Evolutionary conservation across 192 early-diverging fungal genomes (phyloP).

Genomic region (Coemansia sp.): DNA sequence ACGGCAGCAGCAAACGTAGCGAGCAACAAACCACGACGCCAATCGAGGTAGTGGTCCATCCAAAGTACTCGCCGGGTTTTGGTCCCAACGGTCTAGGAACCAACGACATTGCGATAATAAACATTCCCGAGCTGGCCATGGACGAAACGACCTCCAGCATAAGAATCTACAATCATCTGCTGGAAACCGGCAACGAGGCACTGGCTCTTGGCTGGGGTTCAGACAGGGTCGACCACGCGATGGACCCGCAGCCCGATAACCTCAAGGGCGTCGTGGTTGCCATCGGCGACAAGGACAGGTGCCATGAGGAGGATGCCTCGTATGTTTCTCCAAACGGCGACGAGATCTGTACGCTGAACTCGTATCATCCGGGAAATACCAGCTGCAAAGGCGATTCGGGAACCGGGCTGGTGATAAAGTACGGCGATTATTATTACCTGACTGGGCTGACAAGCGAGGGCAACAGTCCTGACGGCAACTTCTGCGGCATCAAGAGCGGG

Average conservation of each 20-base stretch:
- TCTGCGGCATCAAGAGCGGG: background rate
- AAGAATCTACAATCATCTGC: background rate
- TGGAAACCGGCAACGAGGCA: background rate
- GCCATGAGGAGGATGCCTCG: background rate
- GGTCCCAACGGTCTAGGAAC: too few relatives aligned
- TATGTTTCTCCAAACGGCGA: slow-evolving; percentile 6
- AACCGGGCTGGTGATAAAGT: background rate
- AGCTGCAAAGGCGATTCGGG: slow-evolving; percentile 13
- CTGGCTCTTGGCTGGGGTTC: slow-evolving; percentile 6
- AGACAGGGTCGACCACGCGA: background rate
- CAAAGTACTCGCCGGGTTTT: background rate
- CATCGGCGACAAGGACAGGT: background rate
- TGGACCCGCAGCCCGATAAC: background rate
- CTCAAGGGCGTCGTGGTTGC: slow-evolving; percentile 2
- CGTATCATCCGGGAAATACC: background rate
- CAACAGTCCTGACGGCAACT: background rate
- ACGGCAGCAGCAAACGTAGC: slow-evolving; percentile 11
- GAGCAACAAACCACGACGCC: background rate
- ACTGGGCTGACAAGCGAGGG: slow-evolving; percentile 5
- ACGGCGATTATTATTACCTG: background rate
- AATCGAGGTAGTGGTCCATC: background rate
- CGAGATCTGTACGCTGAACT: slow-evolving; percentile 5
- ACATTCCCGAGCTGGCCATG: background rate
- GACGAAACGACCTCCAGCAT: background rate
- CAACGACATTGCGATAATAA: slow-evolving; percentile 2